phyloP scores from a whole-genome alignment of 768 basidiomycete species.

The Psilocybe subaeruginosa region DNA sequence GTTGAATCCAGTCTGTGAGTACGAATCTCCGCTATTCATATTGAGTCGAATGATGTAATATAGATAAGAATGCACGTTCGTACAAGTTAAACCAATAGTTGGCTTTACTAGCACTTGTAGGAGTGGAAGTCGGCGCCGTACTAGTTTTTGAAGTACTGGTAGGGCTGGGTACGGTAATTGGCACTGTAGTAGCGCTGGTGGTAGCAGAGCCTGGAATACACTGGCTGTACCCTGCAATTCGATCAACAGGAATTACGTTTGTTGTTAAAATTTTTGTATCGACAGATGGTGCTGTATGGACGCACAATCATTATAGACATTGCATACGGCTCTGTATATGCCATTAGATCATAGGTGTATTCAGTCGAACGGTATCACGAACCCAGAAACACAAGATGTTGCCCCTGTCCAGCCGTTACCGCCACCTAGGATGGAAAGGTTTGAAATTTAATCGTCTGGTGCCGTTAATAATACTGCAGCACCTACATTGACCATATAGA shows the following conservation, averaged over 20 bases:
- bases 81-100: conserved; percentile 60
- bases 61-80: background rate
- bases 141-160: background rate
- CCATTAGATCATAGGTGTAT: no score
- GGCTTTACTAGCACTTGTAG: conserved; percentile 6
- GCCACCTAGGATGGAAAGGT: conserved; percentile 18
- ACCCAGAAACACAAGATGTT: conserved; percentile 45
- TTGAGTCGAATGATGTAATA: background rate
- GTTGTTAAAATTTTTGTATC: background rate
- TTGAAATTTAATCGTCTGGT: background rate
- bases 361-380: background rate
- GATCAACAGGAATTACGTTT: conserved; percentile 17
- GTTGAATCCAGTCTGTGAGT: conserved; percentile 59
- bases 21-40: conserved; percentile 54
- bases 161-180: background rate
- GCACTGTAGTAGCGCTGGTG: conserved; percentile 13
- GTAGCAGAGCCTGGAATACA: conserved; percentile 34
- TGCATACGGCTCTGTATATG: conserved; percentile 12
- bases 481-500: conserved; percentile 28
- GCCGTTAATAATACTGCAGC: background rate
- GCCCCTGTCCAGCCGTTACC: conserved; percentile 42
- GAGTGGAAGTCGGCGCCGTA: conserved; percentile 2
- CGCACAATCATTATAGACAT: conserved; percentile 16
- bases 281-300: background rate
- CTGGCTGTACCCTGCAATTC: conserved; percentile 39